These are phyloP conservation scores for Pleurotus ostreatus DNA, from an alignment of 768 basidiomycete species.

Conservation along the genomic window DNA sequence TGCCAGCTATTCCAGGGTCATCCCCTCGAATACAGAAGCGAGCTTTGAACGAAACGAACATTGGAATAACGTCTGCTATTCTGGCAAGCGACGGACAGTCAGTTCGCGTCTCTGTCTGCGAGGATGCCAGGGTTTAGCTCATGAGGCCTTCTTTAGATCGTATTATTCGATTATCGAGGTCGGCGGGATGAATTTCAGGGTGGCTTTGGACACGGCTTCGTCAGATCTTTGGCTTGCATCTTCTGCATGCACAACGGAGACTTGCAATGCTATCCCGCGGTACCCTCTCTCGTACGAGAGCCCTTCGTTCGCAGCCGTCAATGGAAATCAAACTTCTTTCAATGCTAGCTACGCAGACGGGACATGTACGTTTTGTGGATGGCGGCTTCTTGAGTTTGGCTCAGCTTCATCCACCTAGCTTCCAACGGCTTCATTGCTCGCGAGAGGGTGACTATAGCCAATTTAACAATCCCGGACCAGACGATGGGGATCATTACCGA, in stretches of 20 bases:
- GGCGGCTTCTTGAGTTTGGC: not conserved
- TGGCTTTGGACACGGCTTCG: conserved; percentile 73
- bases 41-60: conserved; percentile 4
- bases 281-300: conserved; percentile 70
- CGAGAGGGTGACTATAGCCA: conserved; percentile 59
- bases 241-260: conserved; percentile 50
- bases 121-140: not conserved
- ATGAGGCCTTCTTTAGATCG: conserved; percentile 37
- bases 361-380: conserved; percentile 45
- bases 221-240: conserved; percentile 71
- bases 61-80: not conserved
- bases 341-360: conserved; percentile 61
- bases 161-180: conserved; percentile 61
- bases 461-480: conserved; percentile 57
- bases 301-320: conserved; percentile 58
- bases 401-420: conserved; percentile 29
- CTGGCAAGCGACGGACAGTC: conserved; percentile 5
- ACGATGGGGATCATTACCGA: conserved; percentile 67
- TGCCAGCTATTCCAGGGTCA: not conserved
- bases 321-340: conserved; percentile 59
- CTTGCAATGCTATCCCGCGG: conserved; percentile 57
- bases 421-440: conserved; percentile 68
- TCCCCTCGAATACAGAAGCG: not conserved
- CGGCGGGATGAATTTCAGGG: conserved; percentile 63
- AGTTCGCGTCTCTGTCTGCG: not conserved